Percentiles rank a stretch among this genome's conserved stretches.
These are phyloP conservation scores for Toxicodendron radicans DNA, from an alignment of 345 rosid genomes.

Conservation along the genomic window DNA sequence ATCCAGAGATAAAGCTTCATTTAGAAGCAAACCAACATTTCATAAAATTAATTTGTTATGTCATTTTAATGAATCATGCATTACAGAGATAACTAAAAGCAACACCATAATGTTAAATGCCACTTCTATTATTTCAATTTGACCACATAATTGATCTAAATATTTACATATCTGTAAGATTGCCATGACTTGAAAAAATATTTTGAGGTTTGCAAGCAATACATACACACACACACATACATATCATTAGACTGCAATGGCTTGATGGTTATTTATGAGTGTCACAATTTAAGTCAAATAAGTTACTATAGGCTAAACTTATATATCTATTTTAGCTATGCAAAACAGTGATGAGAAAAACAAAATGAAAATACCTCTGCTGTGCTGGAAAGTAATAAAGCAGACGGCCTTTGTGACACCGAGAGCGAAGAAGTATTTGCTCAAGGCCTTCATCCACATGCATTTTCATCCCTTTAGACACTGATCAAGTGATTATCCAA, in stretches of 20 bases:
- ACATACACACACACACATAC: too few relatives aligned
- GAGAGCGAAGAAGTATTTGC: conserved; percentile 62
- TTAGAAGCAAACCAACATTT: neutral
- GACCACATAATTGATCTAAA: conserved; percentile 10
- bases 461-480: conserved; percentile 50
- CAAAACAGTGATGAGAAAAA: conserved; percentile 5
- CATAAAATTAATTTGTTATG: neutral
- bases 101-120: neutral
- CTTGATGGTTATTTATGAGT: too few relatives aligned
- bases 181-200: neutral
- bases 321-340: neutral
- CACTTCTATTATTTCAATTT: neutral
- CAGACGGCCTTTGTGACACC: conserved; percentile 91
- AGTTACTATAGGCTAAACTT: too few relatives aligned
- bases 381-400: conserved; percentile 84
- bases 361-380: conserved; percentile 41
- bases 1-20: neutral
- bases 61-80: conserved; percentile 5
- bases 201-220: neutral
- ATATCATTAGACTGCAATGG: too few relatives aligned
- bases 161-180: neutral
- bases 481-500: conserved; percentile 37
- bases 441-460: conserved; percentile 56
- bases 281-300: too few relatives aligned
- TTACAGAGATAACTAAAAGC: neutral